phyloP scores from a whole-genome alignment of 2,329 filamentous ascomycete species.

The Orbilia oligospora region DNA sequence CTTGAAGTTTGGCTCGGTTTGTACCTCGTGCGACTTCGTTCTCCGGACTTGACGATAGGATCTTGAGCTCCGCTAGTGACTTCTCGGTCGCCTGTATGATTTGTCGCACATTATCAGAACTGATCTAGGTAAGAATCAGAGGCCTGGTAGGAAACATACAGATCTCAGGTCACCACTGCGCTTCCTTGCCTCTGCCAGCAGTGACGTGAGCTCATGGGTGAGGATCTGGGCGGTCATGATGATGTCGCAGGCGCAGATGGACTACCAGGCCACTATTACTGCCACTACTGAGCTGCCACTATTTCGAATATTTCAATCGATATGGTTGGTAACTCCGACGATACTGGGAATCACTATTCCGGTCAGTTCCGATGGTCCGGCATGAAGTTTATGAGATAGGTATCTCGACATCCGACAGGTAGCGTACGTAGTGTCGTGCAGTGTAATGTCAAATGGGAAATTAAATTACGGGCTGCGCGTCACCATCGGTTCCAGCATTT shows the following conservation, averaged over 20 bases:
- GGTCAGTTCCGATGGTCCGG: not conserved
- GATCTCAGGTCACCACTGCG: conserved; percentile 91
- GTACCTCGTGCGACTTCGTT: conserved; percentile 75
- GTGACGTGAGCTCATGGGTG: conserved; percentile 86
- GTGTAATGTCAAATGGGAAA: not conserved
- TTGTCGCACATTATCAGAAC: conserved; percentile 2
- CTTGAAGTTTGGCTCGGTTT: conserved; percentile 1
- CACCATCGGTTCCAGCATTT: not conserved
- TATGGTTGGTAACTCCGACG: too few relatives aligned
- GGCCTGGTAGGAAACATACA: conserved; percentile 69
- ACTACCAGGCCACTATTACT: too few relatives aligned
- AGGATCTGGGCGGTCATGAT: conserved; percentile 91
- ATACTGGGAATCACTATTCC: not conserved
- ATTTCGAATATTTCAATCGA: too few relatives aligned
- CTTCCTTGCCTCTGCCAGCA: conserved; percentile 95
- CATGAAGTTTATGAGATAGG: conserved; percentile 13
- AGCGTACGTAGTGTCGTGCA: not conserved
- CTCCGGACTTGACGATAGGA: conserved; percentile 80
- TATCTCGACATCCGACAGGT: not conserved
- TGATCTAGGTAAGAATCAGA: not conserved
- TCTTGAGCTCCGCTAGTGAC: conserved; percentile 89
- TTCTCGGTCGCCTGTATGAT: conserved; percentile 84
- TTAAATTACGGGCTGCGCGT: conserved; percentile 38
- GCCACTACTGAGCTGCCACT: too few relatives aligned
- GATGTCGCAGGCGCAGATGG: conserved; percentile 11